Evolutionary conservation across 768 basidiomycete genomes (phyloP), one percentile per base, ranked within the genome.

Genomic region (Mycena chlorophos): DNA sequence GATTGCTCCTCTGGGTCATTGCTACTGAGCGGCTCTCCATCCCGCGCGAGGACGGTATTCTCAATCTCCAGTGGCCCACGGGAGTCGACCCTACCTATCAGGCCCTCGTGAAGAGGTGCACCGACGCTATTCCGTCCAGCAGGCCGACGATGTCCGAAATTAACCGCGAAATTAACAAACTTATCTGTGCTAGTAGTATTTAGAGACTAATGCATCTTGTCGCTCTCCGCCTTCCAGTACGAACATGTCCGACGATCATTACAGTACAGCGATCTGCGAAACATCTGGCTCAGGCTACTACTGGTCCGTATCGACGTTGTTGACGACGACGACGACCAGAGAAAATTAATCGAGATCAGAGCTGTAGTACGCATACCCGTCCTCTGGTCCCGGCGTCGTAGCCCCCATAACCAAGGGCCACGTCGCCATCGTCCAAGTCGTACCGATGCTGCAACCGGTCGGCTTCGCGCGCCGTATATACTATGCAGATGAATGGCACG

Each of bases 401-500:
- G 10, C 31, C 31, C 17, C 31, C 31, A 34, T 34, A 34, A 17
- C 31, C 31, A 34, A 8, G 17, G 17, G 10, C 31, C 8, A 8
- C 8, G 10, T 17, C 31, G 17, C 17, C 31, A 34, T 34, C 31
- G 31, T 34, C 31, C 8, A 17, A 34, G 17, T 34, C 31, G 31
- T 34, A 34, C 8, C 31, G 17, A n/a, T n/a, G n/a, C n/a, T n/a
- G n/a, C n/a, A n/a, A n/a, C n/a, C 31, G 31, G 17, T 8, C 31
- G 31, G 31, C 17, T 34, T 34, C 31, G 31, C 31, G 31, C 31
- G 31, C 31, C 10, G 31, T 42, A 43, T 19, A 37, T 53, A 3
- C 27, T n/a, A n/a, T n/a, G 53, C 25, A 50, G 40, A 38, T 30
- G 39, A 6, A 57, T 48, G 8, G 56, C 56, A 17, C 56, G 23